Conservation (phyloP, 176 grass and related monocot species). For the Sorghum bicolor region Sorghum_bicolor_NCBIv3 NC_012870.2:10748001-10748500, state of each 20-base stretch:
- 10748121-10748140: neutral
- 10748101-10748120: neutral
- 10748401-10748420: conserved; percentile 28
- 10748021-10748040: neutral
- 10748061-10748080: neutral
- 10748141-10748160: neutral
- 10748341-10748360: neutral
- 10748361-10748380: neutral
- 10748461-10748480: conserved; percentile 44
- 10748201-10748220: conserved; percentile 49
- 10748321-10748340: neutral
- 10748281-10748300: conserved; percentile 18
- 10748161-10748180: neutral
- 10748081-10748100: neutral
- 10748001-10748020: neutral
- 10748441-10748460: conserved; percentile 33
- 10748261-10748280: conserved; percentile 43
- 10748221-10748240: conserved; percentile 52
- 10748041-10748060: neutral
- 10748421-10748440: conserved; percentile 31
- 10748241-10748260: conserved; percentile 36
- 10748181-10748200: conserved; percentile 20
- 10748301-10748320: conserved; percentile 65
- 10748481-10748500: conserved; percentile 29
- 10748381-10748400: conserved; percentile 1